A percentile compares a stretch with the other conserved stretches of the same genome.
Evolutionary conservation across 345 rosid genomes (phyloP).

Genomic region (Eucalyptus fibrosa): DNA sequence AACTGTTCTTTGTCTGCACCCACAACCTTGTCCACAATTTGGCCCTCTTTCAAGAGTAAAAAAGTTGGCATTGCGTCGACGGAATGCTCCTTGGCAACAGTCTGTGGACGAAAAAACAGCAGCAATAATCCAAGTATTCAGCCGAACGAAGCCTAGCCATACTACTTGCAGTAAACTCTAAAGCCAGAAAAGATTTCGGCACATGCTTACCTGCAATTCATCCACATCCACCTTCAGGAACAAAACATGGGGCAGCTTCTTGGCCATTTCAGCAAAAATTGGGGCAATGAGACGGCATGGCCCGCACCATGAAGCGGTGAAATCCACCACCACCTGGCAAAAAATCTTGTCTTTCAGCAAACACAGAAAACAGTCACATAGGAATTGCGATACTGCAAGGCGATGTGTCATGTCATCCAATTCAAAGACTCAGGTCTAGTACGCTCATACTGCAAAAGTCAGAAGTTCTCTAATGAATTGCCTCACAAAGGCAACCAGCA

Average conservation of each 20-base stretch:
- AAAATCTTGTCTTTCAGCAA: not conserved
- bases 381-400: not conserved
- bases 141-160: not conserved
- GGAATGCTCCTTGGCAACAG: not conserved
- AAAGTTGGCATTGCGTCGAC: not conserved
- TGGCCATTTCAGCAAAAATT: conserved; percentile 10
- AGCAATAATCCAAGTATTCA: not conserved
- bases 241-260: conserved; percentile 2
- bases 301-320: conserved; percentile 24
- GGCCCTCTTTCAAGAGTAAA: not conserved
- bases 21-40: not conserved
- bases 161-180: not conserved
- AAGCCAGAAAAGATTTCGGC: not conserved
- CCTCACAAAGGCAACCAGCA: not conserved
- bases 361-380: not conserved
- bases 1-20: not conserved
- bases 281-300: conserved; percentile 23
- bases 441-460: not conserved
- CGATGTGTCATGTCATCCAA: not conserved
- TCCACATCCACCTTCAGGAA: conserved; percentile 30
- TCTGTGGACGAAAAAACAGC: not conserved
- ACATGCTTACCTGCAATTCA: not conserved
- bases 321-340: conserved; percentile 15
- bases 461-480: not conserved
- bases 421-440: not conserved